Conservation (phyloP, 352 stramenopile species). For the Phytophthora multivora region DNA sequence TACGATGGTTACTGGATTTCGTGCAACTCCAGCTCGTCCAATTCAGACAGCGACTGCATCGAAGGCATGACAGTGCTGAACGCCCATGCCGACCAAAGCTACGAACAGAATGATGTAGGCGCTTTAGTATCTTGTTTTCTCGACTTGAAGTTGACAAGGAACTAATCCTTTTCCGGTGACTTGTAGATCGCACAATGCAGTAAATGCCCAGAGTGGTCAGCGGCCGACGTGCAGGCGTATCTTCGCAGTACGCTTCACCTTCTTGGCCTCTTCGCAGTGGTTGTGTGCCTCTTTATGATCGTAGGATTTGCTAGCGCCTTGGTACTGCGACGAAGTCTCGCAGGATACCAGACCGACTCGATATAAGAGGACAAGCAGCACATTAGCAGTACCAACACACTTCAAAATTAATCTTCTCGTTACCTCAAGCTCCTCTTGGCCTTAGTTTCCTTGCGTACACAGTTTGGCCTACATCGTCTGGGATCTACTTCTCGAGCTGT, state of each 20-base stretch:
- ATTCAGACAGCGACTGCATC: constrained; percentile 38
- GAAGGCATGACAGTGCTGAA: constrained; percentile 65
- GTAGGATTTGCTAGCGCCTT: constrained; percentile 69
- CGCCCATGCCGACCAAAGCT: constrained; percentile 53
- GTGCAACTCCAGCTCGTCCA: constrained; percentile 32
- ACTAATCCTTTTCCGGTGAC: constrained; percentile 14
- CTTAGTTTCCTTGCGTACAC: constrained; percentile 20
- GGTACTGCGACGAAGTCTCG: constrained; percentile 75
- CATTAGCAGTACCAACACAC: constrained; percentile 31
- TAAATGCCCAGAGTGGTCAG: constrained; percentile 82
- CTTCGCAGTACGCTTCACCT: constrained; percentile 65
- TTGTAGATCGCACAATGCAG: constrained; percentile 68
- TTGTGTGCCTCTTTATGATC: constrained; percentile 83
- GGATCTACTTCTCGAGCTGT: constrained; percentile 35
- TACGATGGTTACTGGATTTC: constrained; percentile 46
- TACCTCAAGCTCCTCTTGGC: constrained; percentile 19
- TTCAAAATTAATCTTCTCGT: constrained; percentile 43
- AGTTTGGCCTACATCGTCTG: constrained; percentile 14
- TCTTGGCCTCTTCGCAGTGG: constrained; percentile 62
- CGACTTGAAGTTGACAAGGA: not conserved
- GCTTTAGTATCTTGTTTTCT: not conserved
- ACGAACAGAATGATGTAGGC: constrained; percentile 63
- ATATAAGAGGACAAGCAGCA: constrained; percentile 49
- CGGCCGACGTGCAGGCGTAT: constrained; percentile 68
- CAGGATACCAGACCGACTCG: constrained; percentile 85